Evolutionary conservation across 2,329 filamentous ascomycete species (phyloP).

Genomic region (Nemania abortiva): DNA sequence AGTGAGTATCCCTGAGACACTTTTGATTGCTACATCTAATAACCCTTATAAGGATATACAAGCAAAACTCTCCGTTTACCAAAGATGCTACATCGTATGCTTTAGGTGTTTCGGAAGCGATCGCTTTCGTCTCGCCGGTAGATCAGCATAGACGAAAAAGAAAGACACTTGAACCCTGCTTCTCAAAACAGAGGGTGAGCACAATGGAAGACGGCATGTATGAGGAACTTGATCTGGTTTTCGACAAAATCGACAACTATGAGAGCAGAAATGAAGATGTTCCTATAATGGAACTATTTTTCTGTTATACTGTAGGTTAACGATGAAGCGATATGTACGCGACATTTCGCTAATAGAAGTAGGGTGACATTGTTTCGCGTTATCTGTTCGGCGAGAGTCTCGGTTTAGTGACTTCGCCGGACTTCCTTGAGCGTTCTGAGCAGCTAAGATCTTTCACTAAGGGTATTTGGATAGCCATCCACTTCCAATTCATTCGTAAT

Average conservation of each 20-base stretch:
- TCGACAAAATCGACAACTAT: not conserved
- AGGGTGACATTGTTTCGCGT: slow-evolving; percentile 10
- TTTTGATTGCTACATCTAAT: too few relatives aligned
- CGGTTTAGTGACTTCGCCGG: not conserved
- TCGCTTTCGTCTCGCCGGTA: not conserved
- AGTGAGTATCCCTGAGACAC: not conserved
- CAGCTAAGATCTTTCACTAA: slow-evolving; percentile 4
- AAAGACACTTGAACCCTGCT: not conserved
- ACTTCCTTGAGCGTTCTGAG: not conserved
- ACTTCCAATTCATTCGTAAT: not conserved
- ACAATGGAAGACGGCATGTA: not conserved
- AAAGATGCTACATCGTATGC: slow-evolving; percentile 3
- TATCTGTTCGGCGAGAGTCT: slow-evolving; percentile 6
- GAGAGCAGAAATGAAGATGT: not conserved
- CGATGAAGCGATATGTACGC: too few relatives aligned
- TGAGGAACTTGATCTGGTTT: not conserved
- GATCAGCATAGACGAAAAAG: slow-evolving; percentile 1
- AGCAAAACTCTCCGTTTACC: not conserved
- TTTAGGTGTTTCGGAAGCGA: not conserved
- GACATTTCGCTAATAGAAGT: too few relatives aligned
- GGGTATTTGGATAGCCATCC: slow-evolving; percentile 8
- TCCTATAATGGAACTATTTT: not conserved
- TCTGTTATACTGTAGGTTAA: slow-evolving; percentile 2
- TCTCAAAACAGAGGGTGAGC: not conserved
- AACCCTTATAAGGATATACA: too few relatives aligned